A percentile compares a stretch with the other conserved stretches of the same genome.
These are phyloP conservation scores for Rhodotorula babjevae DNA, from an alignment of 768 basidiomycete genomes.

Conservation along the genomic window DNA sequence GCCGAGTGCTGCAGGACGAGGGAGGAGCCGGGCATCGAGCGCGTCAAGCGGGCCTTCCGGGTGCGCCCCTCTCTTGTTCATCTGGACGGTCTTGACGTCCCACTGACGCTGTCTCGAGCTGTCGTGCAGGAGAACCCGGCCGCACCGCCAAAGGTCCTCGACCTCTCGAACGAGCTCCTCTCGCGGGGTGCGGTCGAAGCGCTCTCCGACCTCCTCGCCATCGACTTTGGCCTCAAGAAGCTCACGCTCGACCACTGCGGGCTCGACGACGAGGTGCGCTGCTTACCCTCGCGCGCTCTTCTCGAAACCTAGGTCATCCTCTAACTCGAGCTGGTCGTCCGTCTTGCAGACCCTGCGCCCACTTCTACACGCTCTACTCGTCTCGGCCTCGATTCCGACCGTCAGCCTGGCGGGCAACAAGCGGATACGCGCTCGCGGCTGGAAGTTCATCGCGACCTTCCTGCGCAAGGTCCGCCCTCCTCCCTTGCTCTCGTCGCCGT, in stretches of 20 bases:
- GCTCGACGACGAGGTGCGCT: slow-evolving; percentile 69
- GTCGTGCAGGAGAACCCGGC: slow-evolving; percentile 46
- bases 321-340: too few relatives aligned
- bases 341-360: slow-evolving; percentile 68
- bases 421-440: slow-evolving; percentile 69
- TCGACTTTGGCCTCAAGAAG: slow-evolving; percentile 88
- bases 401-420: slow-evolving; percentile 82
- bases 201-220: slow-evolving; percentile 81
- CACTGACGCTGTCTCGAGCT: background rate
- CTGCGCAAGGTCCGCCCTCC: slow-evolving; percentile 59
- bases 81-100: background rate
- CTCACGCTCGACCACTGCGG: slow-evolving; percentile 81
- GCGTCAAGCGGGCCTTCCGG: slow-evolving; percentile 29
- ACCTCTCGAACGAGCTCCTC: slow-evolving; percentile 74
- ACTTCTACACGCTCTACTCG: slow-evolving; percentile 80
- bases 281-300: background rate
- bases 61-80: slow-evolving; percentile 20
- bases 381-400: slow-evolving; percentile 71
- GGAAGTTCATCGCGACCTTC: slow-evolving; percentile 74
- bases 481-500: background rate
- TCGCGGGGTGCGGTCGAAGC: slow-evolving; percentile 66
- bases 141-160: slow-evolving; percentile 65
- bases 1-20: slow-evolving; percentile 44
- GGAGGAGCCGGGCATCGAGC: slow-evolving; percentile 47
- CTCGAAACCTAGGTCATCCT: background rate